Evolutionary conservation across 2,329 filamentous ascomycete species (phyloP).

Genomic region (Fusarium humuli): DNA sequence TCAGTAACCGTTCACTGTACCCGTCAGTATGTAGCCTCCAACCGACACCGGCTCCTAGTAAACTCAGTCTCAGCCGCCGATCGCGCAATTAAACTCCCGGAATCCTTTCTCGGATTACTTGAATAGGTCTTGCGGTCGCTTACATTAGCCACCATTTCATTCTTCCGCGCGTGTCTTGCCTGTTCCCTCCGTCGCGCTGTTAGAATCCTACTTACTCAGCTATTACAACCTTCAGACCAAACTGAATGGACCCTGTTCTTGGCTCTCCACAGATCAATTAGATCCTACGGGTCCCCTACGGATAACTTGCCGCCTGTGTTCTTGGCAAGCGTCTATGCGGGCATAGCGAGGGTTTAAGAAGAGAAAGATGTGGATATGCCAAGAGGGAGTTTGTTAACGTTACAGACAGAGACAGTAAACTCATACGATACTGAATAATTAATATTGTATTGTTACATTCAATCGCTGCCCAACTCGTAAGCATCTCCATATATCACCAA

Average conservation of each 20-base stretch:
- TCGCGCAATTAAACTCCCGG: constrained; percentile 8
- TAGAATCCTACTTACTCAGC: not conserved
- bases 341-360: constrained; percentile 24
- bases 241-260: not conserved
- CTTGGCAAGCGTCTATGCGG: constrained; percentile 32
- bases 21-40: not conserved
- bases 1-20: not conserved
- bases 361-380: not conserved
- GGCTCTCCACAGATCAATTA: constrained; percentile 3
- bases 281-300: not conserved
- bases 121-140: constrained; percentile 10
- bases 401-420: not conserved
- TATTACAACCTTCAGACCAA: not conserved
- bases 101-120: constrained; percentile 5
- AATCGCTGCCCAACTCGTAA: not conserved
- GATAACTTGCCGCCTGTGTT: not conserved
- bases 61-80: constrained; percentile 5
- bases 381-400: not conserved
- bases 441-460: not conserved
- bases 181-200: not conserved
- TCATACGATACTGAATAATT: not conserved
- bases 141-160: constrained; percentile 1
- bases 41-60: not conserved
- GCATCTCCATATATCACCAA: not conserved
- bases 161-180: not conserved